phyloP scores from a whole-genome alignment of 306 rosid genomes.

The Erythrophleum fordii region DNA sequence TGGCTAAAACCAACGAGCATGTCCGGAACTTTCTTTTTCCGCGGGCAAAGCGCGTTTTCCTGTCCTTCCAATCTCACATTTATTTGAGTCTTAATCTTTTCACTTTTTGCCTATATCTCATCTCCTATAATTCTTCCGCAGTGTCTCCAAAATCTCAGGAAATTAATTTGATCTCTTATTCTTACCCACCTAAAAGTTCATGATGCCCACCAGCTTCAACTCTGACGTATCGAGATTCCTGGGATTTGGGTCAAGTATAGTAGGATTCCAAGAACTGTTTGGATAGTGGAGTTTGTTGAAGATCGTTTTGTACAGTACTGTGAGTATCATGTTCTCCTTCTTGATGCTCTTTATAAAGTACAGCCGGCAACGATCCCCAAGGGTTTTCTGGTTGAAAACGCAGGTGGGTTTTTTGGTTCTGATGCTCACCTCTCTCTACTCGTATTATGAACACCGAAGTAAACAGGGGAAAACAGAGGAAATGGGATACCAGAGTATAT shows the following conservation, averaged over 20 bases:
- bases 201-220: not conserved
- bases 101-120: not conserved
- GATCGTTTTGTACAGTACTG: not conserved
- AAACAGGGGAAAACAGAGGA: not conserved
- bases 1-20: no score
- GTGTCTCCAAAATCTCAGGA: not conserved
- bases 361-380: not conserved
- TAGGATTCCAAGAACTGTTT: slow-evolving; percentile 5
- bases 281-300: not conserved
- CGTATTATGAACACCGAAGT: not conserved
- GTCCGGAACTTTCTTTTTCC: no score
- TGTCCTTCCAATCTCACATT: no score
- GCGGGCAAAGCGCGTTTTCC: no score
- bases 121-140: not conserved
- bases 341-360: not conserved
- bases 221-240: not conserved
- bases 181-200: not conserved
- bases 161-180: not conserved
- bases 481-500: not conserved
- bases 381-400: slow-evolving; percentile 3
- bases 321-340: not conserved
- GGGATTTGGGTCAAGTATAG: slow-evolving; percentile 13
- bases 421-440: not conserved
- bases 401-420: not conserved
- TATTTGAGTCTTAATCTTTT: no score